Percentiles rank a stretch among this genome's conserved stretches.
phyloP scores from a whole-genome alignment of 495 filamentous ascomycete species.

The Penicillium ochrochloron region DNA sequence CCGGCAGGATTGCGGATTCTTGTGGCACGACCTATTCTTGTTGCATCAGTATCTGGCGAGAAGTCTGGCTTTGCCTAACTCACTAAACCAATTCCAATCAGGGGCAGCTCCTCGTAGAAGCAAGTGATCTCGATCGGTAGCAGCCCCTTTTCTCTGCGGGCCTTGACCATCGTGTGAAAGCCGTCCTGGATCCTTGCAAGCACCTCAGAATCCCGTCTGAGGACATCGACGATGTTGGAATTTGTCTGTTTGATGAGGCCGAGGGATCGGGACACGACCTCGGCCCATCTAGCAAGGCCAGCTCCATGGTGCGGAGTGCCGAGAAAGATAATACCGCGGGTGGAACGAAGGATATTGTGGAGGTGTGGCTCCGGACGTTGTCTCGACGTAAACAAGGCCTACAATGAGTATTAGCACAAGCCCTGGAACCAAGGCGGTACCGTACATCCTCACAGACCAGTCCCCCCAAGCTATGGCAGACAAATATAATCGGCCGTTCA shows the following conservation, averaged over 20 bases:
- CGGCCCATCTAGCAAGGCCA: conserved; percentile 2
- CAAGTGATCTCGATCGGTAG: not conserved
- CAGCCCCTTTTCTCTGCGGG: not conserved
- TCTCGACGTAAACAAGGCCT: not conserved
- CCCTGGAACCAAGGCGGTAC: not conserved
- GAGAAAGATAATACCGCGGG: not conserved
- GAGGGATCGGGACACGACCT: not conserved
- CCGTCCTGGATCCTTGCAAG: not conserved
- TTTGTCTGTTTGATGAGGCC: not conserved
- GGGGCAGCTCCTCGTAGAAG: not conserved
- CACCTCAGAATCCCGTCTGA: not conserved
- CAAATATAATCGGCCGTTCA: not conserved
- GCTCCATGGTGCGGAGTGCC: not conserved
- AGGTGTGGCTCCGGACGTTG: not conserved
- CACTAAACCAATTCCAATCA: not conserved
- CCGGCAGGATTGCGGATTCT: conserved; percentile 5
- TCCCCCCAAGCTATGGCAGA: not conserved
- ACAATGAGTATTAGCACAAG: not conserved
- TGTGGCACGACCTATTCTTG: not conserved
- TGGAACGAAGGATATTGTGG: conserved; percentile 1
- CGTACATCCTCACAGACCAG: not conserved
- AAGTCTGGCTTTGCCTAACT: not conserved
- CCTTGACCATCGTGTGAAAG: conserved; percentile 1
- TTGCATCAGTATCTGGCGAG: not conserved
- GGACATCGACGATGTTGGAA: not conserved